phyloP scores from a whole-genome alignment of 345 rosid genomes.

The Tarenaya hassleriana region DNA sequence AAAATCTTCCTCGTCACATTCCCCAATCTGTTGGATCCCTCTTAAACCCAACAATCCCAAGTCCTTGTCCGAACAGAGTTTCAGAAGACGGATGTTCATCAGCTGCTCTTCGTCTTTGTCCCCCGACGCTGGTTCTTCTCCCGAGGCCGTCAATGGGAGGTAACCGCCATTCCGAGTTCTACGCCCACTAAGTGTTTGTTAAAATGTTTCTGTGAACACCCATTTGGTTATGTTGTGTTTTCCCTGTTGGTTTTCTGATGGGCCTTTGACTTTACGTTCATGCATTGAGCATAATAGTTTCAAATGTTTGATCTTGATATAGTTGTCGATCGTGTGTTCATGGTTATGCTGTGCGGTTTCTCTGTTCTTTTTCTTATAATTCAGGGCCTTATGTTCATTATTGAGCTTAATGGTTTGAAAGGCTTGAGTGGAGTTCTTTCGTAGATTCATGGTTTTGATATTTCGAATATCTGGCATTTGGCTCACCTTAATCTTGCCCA shows the following conservation, averaged over 20 bases:
- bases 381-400: too few species aligned
- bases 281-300: background rate
- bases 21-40: conserved; percentile 26
- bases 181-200: conserved; percentile 34
- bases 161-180: conserved; percentile 5
- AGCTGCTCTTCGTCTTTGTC: conserved; percentile 51
- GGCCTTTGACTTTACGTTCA: too few species aligned
- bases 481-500: background rate
- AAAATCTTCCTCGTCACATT: too few species aligned
- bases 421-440: too few species aligned
- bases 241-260: background rate
- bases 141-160: conserved; percentile 49
- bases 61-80: conserved; percentile 23
- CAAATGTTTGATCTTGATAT: too few species aligned
- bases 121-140: conserved; percentile 38
- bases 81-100: conserved; percentile 30
- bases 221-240: conserved; percentile 18
- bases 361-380: too few species aligned
- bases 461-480: background rate
- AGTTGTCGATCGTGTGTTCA: background rate
- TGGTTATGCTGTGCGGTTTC: too few species aligned
- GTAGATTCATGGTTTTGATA: too few species aligned
- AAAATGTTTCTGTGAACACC: conserved; percentile 31
- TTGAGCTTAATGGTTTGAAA: too few species aligned
- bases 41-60: conserved; percentile 23